phyloP scores from a whole-genome alignment of 768 basidiomycete species.

The Candolleomyces efflorescens region DNA sequence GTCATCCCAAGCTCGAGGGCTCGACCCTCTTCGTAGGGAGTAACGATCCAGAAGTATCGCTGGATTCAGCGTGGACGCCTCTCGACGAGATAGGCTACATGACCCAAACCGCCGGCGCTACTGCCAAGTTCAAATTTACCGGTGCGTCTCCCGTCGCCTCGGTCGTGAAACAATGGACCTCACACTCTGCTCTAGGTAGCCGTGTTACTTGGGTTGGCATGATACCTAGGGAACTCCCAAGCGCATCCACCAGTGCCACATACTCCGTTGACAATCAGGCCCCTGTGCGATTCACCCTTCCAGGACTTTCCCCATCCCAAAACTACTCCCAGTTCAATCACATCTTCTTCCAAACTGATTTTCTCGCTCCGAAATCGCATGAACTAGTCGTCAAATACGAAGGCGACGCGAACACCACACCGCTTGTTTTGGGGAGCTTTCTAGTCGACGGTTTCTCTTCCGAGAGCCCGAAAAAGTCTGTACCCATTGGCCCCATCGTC shows the following conservation, averaged over 20 bases:
- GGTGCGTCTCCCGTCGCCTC: conserved; percentile 8
- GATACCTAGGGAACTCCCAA: neutral
- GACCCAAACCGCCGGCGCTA: conserved; percentile 11
- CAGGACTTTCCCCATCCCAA: conserved; percentile 5
- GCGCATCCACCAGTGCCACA: conserved; percentile 10
- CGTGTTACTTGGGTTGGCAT: neutral
- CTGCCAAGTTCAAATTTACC: conserved; percentile 14
- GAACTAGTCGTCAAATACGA: conserved; percentile 16
- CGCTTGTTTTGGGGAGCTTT: neutral
- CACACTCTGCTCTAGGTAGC: neutral
- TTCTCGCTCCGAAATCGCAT: conserved; percentile 15
- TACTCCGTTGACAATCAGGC: conserved; percentile 20
- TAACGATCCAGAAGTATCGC: conserved; percentile 14
- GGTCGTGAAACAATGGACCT: neutral
- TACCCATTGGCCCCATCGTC: neutral
- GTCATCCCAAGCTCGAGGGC: conserved; percentile 8
- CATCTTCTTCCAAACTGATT: conserved; percentile 15
- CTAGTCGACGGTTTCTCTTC: neutral
- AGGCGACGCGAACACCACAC: conserved; percentile 4
- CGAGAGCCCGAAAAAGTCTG: neutral
- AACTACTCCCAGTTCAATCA: conserved; percentile 14
- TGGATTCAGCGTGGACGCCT: conserved; percentile 16
- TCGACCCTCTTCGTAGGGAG: conserved; percentile 13
- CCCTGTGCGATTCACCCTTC: conserved; percentile 11
- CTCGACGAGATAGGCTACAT: conserved; percentile 13